These are phyloP conservation scores for Globisporangium canariense DNA, from an alignment of 352 stramenopile genomes.

Conservation along the genomic window DNA sequence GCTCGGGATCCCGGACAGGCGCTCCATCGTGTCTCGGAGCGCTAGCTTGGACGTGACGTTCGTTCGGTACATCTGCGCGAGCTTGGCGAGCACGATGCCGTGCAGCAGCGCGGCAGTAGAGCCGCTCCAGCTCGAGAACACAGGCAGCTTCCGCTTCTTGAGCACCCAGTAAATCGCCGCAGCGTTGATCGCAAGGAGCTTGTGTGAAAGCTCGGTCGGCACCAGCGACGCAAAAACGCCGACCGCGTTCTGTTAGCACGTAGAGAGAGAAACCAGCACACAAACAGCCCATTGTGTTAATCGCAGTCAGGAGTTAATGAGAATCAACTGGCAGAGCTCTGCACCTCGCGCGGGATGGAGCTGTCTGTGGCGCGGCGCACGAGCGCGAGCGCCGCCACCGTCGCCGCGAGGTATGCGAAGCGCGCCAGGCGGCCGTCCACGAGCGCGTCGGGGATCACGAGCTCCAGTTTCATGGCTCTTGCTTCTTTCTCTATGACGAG, in stretches of 20 bases:
- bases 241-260: constrained; percentile 7
- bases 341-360: constrained; percentile 18
- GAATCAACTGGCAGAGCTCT: neutral
- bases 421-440: constrained; percentile 12
- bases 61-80: constrained; percentile 36
- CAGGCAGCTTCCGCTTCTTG: constrained; percentile 35
- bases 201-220: constrained; percentile 61
- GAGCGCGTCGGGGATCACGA: constrained; percentile 15
- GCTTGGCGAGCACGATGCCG: constrained; percentile 39
- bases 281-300: neutral
- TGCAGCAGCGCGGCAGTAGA: constrained; percentile 46
- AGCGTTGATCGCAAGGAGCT: constrained; percentile 44
- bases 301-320: neutral
- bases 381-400: constrained; percentile 14
- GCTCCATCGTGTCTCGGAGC: constrained; percentile 38
- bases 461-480: constrained; percentile 16
- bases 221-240: constrained; percentile 16
- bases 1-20: constrained; percentile 27
- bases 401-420: constrained; percentile 16
- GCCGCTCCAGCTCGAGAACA: constrained; percentile 48
- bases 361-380: constrained; percentile 19
- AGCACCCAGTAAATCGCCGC: constrained; percentile 41
- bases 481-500: neutral
- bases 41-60: constrained; percentile 45
- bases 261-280: neutral